Base-by-base conservation (phyloP, 768 basidiomycete species). In the Chiua virens region DNA sequence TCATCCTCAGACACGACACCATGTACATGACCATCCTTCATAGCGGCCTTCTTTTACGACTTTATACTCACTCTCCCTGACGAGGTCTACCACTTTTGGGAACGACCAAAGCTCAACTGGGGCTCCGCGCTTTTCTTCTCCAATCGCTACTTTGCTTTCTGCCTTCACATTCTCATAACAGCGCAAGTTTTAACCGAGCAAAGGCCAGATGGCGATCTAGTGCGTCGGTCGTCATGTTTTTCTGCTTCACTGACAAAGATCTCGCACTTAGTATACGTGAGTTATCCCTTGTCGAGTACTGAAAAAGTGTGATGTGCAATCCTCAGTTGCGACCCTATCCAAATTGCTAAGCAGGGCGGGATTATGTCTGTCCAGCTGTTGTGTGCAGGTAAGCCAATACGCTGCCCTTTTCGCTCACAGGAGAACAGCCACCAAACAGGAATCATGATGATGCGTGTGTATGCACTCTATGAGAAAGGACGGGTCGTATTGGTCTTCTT, bases 31-130 rank as follows among this genome's bases (percentile, higher is more conserved):
- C 50, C 5, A 21, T 10, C 13, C 13, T 15, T 32, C n/a, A 8
- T 18, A 69, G 71, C 40, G n/a, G 43, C 72, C 8, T 54, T 74
- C 20, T 58, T 73, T 15, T 76, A 77, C 43, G 81, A 82, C 43
- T 79, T 77, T 52, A 34, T 69, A 36, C 61, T 80, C 35, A 82
- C 81, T 0, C 54, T 82, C 5, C 42, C 54, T 1, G 45, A 52
- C 25, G 81, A 82, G 52, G 65, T 77, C 8, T 68, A 72, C 20
- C 62, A 70, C 14, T 76, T 75, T 62, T 82, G 81, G 80, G 54
- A 42, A 9, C 53, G 56, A 48, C 46, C 59, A 3, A 62, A 57
- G 7, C 23, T 71, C 5, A 70, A 63, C 34, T 73, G 67, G 66
- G 67, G 60, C 3, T 63, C 66, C 2, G 61, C 66, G 17, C 58